These are phyloP conservation scores for Jackrogersella minutella DNA, from an alignment of 495 filamentous ascomycete genomes.

Conservation along the genomic window DNA sequence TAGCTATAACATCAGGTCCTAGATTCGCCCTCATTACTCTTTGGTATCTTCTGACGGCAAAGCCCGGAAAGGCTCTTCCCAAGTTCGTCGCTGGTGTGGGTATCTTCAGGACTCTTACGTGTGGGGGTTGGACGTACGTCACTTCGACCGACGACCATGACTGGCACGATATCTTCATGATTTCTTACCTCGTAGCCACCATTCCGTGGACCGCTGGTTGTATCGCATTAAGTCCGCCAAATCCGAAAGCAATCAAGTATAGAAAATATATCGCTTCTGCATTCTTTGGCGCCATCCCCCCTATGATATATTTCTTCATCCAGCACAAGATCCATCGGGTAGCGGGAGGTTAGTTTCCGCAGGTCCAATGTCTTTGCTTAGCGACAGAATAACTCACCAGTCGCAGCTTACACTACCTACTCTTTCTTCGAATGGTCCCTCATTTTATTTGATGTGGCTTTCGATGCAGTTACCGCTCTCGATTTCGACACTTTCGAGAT, in stretches of 20 bases:
- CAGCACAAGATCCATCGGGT: conserved; percentile 98
- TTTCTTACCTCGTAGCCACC: conserved; percentile 93
- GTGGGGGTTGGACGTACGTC: conserved; percentile 98
- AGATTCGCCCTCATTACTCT: conserved; percentile 90
- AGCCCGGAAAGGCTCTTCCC: conserved; percentile 74
- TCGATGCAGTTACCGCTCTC: conserved; percentile 95
- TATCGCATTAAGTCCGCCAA: conserved; percentile 86
- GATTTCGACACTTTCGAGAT: conserved; percentile 94
- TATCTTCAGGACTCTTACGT: conserved; percentile 88
- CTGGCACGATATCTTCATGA: conserved; percentile 99
- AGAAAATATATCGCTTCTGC: conserved; percentile 81
- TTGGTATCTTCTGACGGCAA: conserved; percentile 89
- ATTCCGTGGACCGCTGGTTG: conserved; percentile 96
- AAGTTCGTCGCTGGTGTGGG: conserved; percentile 84
- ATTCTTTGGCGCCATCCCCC: conserved; percentile 92
- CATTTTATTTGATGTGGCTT: conserved; percentile 93
- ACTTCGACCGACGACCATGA: conserved; percentile 98
- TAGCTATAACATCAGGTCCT: conserved; percentile 93
- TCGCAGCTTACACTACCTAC: conserved; percentile 93
- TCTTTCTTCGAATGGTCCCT: conserved; percentile 98
- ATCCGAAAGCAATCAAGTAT: conserved; percentile 84
- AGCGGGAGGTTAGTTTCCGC: conserved; percentile 76
- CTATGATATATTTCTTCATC: conserved; percentile 96
- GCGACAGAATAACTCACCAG: conserved; percentile 29
- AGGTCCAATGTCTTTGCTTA: not conserved